Evolutionary conservation across 768 basidiomycete species (phyloP), one percentile per base, ranked within the genome.

Genomic region (Boletus rubroflammeus): DNA sequence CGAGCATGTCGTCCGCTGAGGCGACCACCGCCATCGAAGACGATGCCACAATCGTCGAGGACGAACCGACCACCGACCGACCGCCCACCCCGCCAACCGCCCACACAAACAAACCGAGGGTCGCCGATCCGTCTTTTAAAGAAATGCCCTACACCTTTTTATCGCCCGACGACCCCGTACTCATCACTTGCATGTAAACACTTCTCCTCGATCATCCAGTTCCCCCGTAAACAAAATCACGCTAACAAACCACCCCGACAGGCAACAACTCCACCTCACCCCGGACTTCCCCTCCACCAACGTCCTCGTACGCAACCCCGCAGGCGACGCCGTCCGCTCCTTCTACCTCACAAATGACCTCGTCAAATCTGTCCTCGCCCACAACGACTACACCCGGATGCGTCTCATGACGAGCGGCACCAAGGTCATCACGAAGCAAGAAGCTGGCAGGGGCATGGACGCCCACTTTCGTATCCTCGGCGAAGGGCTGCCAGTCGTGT

Each of bases 61-160:
- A 51, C 15, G 53, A 56, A 29, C 31, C 49, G 8, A 3, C 39
- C 1, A 2, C 45, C n/a, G 53, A 54, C 15, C 48, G 3, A 17
- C 25, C 53, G 2, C 54, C 17, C 17, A 2, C 51, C 21, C 5
- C 38, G 9, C 29, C 40, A 11, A 38, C 45, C 8, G 4, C 19
- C 1, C 35, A 31, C 23, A 19, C 41, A 15, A 52, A 34, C 23
- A 65, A 61, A 47, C 19, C 29, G 9, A 63, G 47, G 48, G 36
- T 61, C 45, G 67, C 58, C 25, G 75, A 65, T 60, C 68, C 58
- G 62, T 76, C 63, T 13, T 94, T 89, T 78, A 93, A 88, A 66
- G 95, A 98, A 69, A 91, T 90, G 68, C 94, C 95, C 1, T 97
- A 89, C 68, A 92, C 88, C 0, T 94, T 88, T 73, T 72, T 98